phyloP scores from a whole-genome alignment of 2,329 filamentous ascomycete species.

The Zarea fungicola region DNA sequence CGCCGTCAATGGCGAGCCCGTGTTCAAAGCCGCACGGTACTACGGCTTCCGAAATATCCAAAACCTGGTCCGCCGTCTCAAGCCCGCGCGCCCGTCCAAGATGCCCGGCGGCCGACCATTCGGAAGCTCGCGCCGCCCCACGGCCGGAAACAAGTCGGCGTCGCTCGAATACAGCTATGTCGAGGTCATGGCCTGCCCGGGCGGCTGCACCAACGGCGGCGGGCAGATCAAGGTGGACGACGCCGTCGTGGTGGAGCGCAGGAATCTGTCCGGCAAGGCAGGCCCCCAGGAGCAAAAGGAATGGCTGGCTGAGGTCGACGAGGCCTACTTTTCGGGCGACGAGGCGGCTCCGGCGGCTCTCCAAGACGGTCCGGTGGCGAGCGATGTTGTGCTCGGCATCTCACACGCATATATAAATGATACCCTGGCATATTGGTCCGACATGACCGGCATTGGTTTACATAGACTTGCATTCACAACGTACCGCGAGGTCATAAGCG shows the following conservation, averaged over 20 bases:
- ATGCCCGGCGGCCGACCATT: constrained; percentile 70
- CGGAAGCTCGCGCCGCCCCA: constrained; percentile 49
- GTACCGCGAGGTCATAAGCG: constrained; percentile 88
- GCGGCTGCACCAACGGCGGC: constrained; percentile 97
- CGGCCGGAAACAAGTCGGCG: constrained; percentile 35
- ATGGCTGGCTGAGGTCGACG: constrained; percentile 77
- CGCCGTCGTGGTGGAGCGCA: constrained; percentile 51
- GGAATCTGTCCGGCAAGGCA: constrained; percentile 47
- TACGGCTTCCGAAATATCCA: constrained; percentile 99
- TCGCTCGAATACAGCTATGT: constrained; percentile 78
- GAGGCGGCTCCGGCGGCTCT: constrained; percentile 41
- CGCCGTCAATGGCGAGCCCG: constrained; percentile 46
- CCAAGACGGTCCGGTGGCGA: constrained; percentile 22
- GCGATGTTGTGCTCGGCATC: constrained; percentile 56
- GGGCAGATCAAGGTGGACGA: constrained; percentile 93
- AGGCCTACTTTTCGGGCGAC: constrained; percentile 81
- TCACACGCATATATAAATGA: constrained; percentile 60
- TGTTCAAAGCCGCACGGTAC: constrained; percentile 82
- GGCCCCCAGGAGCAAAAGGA: constrained; percentile 77
- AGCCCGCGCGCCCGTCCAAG: constrained; percentile 70
- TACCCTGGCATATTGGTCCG: constrained; percentile 71
- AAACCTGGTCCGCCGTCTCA: constrained; percentile 88
- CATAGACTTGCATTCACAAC: constrained; percentile 76
- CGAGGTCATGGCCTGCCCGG: constrained; percentile 98
- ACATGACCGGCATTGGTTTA: constrained; percentile 62